phyloP scores from a whole-genome alignment of 1,284 basidiomycete species.

The Rhodotorula sp. region DNA sequence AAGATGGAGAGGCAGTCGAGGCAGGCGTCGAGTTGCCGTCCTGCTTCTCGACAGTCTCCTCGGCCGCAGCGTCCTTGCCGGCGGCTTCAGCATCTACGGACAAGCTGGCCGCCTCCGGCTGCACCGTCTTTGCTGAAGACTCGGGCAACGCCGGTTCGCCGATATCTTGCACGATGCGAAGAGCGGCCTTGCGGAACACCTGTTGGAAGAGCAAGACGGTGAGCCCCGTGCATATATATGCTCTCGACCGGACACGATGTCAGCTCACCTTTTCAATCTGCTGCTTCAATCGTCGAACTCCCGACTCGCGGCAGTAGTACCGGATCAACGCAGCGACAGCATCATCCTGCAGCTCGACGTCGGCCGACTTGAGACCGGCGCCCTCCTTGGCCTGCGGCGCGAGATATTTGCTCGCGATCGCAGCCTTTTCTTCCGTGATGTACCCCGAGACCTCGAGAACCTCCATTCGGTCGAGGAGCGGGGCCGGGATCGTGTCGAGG shows the following conservation, averaged over 20 bases:
- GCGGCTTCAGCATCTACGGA: not conserved
- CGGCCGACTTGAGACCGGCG: slow-evolving; percentile 77
- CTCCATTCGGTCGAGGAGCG: slow-evolving; percentile 78
- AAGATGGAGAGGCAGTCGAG: slow-evolving; percentile 16
- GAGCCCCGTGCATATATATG: slow-evolving; percentile 7
- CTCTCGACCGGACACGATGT: not conserved
- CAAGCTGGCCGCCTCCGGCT: slow-evolving; percentile 13
- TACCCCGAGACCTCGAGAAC: slow-evolving; percentile 96
- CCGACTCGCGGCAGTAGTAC: slow-evolving; percentile 95
- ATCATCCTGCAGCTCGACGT: slow-evolving; percentile 71
- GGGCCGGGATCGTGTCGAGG: slow-evolving; percentile 93
- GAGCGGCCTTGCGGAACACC: slow-evolving; percentile 96
- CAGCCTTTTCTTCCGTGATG: slow-evolving; percentile 92
- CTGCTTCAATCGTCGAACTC: slow-evolving; percentile 87
- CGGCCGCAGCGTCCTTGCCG: not conserved
- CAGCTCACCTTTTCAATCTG: slow-evolving; percentile 83
- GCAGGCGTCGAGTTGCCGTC: slow-evolving; percentile 31
- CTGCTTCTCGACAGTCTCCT: slow-evolving; percentile 33
- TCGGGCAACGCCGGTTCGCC: slow-evolving; percentile 87
- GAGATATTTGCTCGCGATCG: slow-evolving; percentile 88
- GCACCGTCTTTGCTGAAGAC: slow-evolving; percentile 49
- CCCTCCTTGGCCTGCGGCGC: slow-evolving; percentile 92
- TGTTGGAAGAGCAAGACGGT: slow-evolving; percentile 49
- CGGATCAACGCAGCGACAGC: slow-evolving; percentile 89
- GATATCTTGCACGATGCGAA: slow-evolving; percentile 86